phyloP scores from a whole-genome alignment of 768 basidiomycete species.

The Tulasnella sp. region DNA sequence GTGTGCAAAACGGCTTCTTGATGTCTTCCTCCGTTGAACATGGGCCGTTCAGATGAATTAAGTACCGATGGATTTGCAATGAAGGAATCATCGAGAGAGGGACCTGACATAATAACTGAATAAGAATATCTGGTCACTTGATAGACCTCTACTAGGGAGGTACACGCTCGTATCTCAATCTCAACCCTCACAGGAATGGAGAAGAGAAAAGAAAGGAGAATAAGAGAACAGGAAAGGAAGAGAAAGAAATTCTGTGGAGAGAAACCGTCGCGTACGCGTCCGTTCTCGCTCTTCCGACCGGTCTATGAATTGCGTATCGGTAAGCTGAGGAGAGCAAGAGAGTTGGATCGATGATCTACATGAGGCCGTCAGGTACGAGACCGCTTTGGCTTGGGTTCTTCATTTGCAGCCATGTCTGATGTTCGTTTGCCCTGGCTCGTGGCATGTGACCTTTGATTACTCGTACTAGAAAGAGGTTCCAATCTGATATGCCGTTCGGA shows the following conservation, averaged over 20 bases:
- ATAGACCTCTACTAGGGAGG: too few relatives aligned
- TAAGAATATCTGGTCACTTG: too few relatives aligned
- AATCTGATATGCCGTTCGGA: background rate
- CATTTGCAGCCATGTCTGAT: background rate
- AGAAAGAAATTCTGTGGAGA: background rate
- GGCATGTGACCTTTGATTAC: background rate
- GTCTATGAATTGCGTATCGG: background rate
- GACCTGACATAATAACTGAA: too few relatives aligned
- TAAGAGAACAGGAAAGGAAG: too few relatives aligned
- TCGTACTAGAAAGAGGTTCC: background rate
- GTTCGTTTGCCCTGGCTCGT: background rate
- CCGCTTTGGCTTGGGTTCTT: background rate
- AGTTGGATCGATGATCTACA: background rate
- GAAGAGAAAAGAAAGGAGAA: background rate
- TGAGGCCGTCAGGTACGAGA: background rate
- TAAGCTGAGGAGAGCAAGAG: background rate
- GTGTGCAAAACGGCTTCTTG: too few relatives aligned
- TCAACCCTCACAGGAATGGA: too few relatives aligned
- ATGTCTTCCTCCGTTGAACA: too few relatives aligned
- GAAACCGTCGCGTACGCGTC: background rate
- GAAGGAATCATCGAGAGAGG: too few relatives aligned
- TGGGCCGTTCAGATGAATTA: too few relatives aligned
- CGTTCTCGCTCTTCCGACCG: background rate
- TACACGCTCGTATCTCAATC: too few relatives aligned
- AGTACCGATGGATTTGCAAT: too few relatives aligned